Percentiles rank a stretch among this genome's conserved stretches.
Conservation (phyloP, 805 yeast genomes). For the Candida incommunis region DNA sequence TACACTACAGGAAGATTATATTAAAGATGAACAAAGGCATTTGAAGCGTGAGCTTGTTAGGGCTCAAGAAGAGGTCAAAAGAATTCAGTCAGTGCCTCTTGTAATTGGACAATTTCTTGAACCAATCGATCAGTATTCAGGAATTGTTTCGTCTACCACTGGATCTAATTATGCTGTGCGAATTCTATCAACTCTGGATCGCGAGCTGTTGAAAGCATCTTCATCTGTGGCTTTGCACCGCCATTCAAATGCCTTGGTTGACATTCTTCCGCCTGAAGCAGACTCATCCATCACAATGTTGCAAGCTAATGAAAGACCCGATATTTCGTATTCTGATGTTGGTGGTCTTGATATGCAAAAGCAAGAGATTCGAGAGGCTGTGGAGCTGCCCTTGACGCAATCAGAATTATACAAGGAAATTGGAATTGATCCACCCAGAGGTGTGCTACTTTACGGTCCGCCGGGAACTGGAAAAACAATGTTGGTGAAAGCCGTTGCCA, state of each 20-base stretch:
- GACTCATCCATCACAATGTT: constrained; percentile 92
- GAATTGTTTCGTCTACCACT: constrained; percentile 93
- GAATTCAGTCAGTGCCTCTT: constrained; percentile 93
- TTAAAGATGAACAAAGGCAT: constrained; percentile 96
- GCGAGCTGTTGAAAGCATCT: constrained; percentile 87
- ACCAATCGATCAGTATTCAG: constrained; percentile 92
- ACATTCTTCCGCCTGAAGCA: constrained; percentile 96
- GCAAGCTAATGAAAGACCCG: constrained; percentile 89
- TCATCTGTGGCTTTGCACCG: constrained; percentile 96
- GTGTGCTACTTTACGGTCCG: constrained; percentile 95
- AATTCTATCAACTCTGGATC: constrained; percentile 83
- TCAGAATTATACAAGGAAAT: constrained; percentile 93
- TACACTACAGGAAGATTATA: constrained; percentile 84
- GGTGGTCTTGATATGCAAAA: constrained; percentile 99
- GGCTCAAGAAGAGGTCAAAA: constrained; percentile 96
- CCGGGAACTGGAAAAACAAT: constrained; percentile 99
- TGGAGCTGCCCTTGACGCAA: constrained; percentile 89
- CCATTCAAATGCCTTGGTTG: constrained; percentile 95
- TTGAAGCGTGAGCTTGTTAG: constrained; percentile 85
- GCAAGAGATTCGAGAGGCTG: constrained; percentile 97
- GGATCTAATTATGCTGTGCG: constrained; percentile 96
- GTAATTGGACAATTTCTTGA: constrained; percentile 97
- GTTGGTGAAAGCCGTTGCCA: constrained; percentile 98
- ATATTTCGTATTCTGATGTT: constrained; percentile 92
- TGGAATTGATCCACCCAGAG: constrained; percentile 98